These are phyloP conservation scores for Rosa lucieae DNA, from an alignment of 306 rosid species.

Conservation along the genomic window DNA sequence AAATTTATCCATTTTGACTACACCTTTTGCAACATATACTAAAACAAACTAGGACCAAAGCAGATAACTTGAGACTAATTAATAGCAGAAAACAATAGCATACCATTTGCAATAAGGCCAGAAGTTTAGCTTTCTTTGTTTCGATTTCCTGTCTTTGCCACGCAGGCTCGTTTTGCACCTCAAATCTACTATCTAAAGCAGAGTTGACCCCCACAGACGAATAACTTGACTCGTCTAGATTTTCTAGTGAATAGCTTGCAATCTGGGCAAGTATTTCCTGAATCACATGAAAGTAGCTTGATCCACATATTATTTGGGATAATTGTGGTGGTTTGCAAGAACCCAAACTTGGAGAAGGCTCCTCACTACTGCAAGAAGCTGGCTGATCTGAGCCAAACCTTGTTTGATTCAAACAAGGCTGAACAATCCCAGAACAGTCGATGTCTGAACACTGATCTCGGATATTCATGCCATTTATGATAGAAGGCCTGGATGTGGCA, in stretches of 20 bases:
- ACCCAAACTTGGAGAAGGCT: constrained; percentile 37
- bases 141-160: constrained; percentile 39
- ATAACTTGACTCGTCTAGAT: constrained; percentile 36
- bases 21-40: constrained; percentile 1
- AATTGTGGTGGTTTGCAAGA: constrained; percentile 38
- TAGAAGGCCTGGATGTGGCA: constrained; percentile 49
- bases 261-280: constrained; percentile 79
- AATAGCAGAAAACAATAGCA: constrained; percentile 1
- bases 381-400: constrained; percentile 42
- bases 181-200: constrained; percentile 29
- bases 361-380: constrained; percentile 49
- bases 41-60: background rate
- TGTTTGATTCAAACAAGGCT: constrained; percentile 38
- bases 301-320: constrained; percentile 54
- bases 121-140: constrained; percentile 63
- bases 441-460: constrained; percentile 52
- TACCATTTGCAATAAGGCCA: constrained; percentile 78
- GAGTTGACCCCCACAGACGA: constrained; percentile 29
- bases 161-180: constrained; percentile 35
- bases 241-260: constrained; percentile 62
- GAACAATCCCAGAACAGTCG: constrained; percentile 40
- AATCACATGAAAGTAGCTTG: constrained; percentile 63
- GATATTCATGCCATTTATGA: constrained; percentile 25
- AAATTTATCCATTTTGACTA: background rate
- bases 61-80: background rate